phyloP scores from a whole-genome alignment of 306 rosid species.

The Urtica urens region DNA sequence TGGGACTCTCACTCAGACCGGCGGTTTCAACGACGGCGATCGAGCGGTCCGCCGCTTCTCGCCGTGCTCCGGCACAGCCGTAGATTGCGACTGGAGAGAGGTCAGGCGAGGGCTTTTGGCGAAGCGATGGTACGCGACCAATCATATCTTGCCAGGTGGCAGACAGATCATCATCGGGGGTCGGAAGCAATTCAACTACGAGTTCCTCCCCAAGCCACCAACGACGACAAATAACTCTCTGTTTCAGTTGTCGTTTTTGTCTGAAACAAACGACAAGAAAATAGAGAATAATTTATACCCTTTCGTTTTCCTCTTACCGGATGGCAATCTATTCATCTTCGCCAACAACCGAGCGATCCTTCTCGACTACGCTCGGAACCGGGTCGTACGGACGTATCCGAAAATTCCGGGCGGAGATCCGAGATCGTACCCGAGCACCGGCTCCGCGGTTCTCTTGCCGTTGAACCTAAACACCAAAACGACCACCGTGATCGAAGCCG shows the following conservation, averaged over 20 bases:
- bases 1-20: slow-evolving; percentile 43
- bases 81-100: slow-evolving; percentile 13
- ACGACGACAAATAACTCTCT: neutral
- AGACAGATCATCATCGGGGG: slow-evolving; percentile 55
- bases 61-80: neutral
- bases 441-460: slow-evolving; percentile 59
- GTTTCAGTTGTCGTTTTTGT: slow-evolving; percentile 27
- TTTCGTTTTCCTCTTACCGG: slow-evolving; percentile 45
- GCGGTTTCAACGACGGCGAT: slow-evolving; percentile 38
- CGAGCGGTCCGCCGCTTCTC: slow-evolving; percentile 11
- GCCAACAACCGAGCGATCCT: slow-evolving; percentile 46
- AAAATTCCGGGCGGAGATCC: slow-evolving; percentile 49
- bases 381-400: slow-evolving; percentile 37
- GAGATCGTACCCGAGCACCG: slow-evolving; percentile 50
- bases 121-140: slow-evolving; percentile 43
- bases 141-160: slow-evolving; percentile 54
- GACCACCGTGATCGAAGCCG: neutral
- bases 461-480: slow-evolving; percentile 25
- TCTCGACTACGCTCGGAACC: slow-evolving; percentile 25
- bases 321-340: slow-evolving; percentile 52
- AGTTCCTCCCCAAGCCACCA: slow-evolving; percentile 32
- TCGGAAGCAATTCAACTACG: slow-evolving; percentile 35
- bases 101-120: neutral
- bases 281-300: slow-evolving; percentile 61
- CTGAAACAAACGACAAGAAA: slow-evolving; percentile 21